Percentiles rank a stretch among this genome's conserved stretches.
phyloP scores from a whole-genome alignment of 2,329 filamentous ascomycete genomes.

The Fusarium longipes region DNA sequence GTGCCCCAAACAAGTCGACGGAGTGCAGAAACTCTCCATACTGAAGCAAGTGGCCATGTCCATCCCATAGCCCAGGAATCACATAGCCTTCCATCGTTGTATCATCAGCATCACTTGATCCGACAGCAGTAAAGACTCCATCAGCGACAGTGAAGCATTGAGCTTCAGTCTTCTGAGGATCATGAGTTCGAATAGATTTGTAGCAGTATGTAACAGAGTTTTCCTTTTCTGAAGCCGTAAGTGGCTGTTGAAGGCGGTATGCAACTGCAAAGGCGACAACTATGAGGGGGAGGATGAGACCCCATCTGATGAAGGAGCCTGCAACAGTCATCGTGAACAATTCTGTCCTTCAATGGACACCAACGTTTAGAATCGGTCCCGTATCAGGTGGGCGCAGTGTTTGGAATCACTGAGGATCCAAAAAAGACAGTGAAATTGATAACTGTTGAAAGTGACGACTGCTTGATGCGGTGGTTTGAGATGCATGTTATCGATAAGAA shows the following conservation, averaged over 20 bases:
- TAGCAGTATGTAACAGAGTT: slow-evolving; percentile 54
- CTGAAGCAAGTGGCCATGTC: slow-evolving; percentile 73
- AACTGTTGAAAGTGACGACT: slow-evolving; percentile 11
- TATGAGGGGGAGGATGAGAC: slow-evolving; percentile 46
- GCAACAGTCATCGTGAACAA: slow-evolving; percentile 21
- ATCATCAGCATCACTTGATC: slow-evolving; percentile 48
- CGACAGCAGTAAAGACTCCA: slow-evolving; percentile 64
- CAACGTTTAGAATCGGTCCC: not conserved
- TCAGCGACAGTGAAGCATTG: slow-evolving; percentile 67
- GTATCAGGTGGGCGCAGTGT: too few relatives aligned
- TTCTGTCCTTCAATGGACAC: not conserved
- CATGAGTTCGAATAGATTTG: slow-evolving; percentile 52
- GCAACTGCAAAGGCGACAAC: slow-evolving; percentile 51
- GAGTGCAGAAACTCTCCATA: slow-evolving; percentile 76
- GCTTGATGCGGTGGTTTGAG: slow-evolving; percentile 6
- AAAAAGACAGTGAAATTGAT: not conserved
- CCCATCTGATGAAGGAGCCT: slow-evolving; percentile 45
- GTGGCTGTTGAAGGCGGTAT: slow-evolving; percentile 46
- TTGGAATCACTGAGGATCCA: not conserved
- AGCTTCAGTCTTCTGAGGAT: slow-evolving; percentile 52
- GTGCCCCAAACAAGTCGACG: slow-evolving; percentile 70
- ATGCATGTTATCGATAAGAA: slow-evolving; percentile 38
- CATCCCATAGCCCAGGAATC: slow-evolving; percentile 77
- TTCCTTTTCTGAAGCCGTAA: slow-evolving; percentile 16
- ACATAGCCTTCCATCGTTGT: slow-evolving; percentile 59